A percentile compares a stretch with the other conserved stretches of the same genome.
Evolutionary conservation across 176 grass and related monocot genomes (phyloP).

Genomic region (Triticum turgidum): DNA sequence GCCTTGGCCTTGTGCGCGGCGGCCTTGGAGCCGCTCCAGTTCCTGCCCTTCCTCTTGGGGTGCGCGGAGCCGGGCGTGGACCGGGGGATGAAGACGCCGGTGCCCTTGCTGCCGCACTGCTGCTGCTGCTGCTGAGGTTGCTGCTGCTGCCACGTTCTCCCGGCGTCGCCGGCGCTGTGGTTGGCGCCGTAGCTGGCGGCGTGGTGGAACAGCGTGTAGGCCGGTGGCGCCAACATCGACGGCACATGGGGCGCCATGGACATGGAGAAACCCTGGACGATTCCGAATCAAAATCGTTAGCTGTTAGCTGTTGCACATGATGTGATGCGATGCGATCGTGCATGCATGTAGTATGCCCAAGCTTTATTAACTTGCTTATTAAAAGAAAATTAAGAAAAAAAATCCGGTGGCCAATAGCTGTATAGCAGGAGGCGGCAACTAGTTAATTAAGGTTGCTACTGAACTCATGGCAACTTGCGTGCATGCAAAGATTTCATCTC

Average conservation of each 20-base stretch:
- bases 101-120: slow-evolving; percentile 54
- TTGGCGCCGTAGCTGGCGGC: slow-evolving; percentile 33
- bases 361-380: neutral
- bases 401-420: slow-evolving; percentile 1
- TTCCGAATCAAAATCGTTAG: neutral
- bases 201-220: slow-evolving; percentile 52
- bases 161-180: neutral
- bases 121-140: slow-evolving; percentile 4
- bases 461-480: slow-evolving; percentile 28
- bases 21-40: slow-evolving; percentile 9
- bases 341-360: neutral
- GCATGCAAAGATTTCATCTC: slow-evolving; percentile 19
- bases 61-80: slow-evolving; percentile 34
- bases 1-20: slow-evolving; percentile 16
- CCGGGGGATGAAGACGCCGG: slow-evolving; percentile 62
- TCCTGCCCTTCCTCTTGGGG: slow-evolving; percentile 30
- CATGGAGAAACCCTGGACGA: slow-evolving; percentile 44
- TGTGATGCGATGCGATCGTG: slow-evolving; percentile 31
- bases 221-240: slow-evolving; percentile 49
- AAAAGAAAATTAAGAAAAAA: neutral
- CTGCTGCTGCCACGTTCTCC: neutral
- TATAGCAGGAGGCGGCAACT: neutral
- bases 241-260: slow-evolving; percentile 36
- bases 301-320: slow-evolving; percentile 28
- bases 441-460: neutral